phyloP scores from a whole-genome alignment of 2,329 filamentous ascomycete genomes.

The Trichophyton rubrum region DNA sequence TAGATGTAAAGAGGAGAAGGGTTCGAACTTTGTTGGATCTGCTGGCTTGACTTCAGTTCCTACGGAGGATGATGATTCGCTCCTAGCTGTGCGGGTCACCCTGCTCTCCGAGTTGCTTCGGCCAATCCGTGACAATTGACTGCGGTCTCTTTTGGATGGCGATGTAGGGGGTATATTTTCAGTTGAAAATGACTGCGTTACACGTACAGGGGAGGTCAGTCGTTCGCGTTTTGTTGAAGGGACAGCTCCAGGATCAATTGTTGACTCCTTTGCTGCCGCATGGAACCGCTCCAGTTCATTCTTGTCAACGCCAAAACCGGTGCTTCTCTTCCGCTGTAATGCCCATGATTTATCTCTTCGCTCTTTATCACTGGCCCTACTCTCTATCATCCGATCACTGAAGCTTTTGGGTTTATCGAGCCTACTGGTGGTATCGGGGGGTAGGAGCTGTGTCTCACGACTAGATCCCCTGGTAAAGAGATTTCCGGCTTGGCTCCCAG shows the following conservation, averaged over 20 bases:
- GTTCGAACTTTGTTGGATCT: conserved; percentile 59
- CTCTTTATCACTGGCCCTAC: conserved; percentile 35
- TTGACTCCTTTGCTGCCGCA: conserved; percentile 21
- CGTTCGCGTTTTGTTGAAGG: neutral
- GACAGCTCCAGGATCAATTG: neutral
- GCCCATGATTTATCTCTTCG: conserved; percentile 28
- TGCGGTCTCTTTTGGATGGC: neutral
- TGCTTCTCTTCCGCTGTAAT: conserved; percentile 29
- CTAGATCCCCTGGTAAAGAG: neutral
- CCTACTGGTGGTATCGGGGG: neutral
- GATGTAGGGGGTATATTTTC: conserved; percentile 13
- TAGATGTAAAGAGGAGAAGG: conserved; percentile 74
- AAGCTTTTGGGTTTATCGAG: conserved; percentile 47
- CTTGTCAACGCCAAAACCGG: conserved; percentile 33
- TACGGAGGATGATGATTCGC: neutral
- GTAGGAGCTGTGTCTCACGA: neutral
- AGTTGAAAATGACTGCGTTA: neutral
- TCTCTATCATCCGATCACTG: conserved; percentile 71
- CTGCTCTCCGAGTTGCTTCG: neutral
- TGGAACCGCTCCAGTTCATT: conserved; percentile 34
- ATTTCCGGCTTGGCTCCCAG: neutral
- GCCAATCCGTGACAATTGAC: neutral
- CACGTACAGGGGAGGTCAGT: neutral
- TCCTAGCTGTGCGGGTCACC: neutral
- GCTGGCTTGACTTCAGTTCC: conserved; percentile 21